A percentile compares a stretch with the other conserved stretches of the same genome.
Conservation (phyloP, 441 rosid species). For the Manihot esculenta region DNA sequence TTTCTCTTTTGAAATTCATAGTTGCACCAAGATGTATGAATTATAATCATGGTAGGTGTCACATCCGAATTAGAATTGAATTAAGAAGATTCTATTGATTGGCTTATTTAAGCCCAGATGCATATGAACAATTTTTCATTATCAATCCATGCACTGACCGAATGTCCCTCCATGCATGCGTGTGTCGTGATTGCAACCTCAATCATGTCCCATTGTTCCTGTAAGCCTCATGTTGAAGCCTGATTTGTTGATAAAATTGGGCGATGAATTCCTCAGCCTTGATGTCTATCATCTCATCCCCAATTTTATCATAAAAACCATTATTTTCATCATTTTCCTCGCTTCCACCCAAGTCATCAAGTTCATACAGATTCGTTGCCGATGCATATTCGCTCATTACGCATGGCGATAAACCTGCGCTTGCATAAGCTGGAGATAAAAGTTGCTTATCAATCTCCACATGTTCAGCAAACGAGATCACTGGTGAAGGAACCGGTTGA, state of each 20-base stretch:
- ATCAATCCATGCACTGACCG: too few relatives aligned
- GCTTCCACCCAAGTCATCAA: slow-evolving; percentile 18
- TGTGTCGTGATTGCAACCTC: not conserved
- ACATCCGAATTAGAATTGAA: too few relatives aligned
- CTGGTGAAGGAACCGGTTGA: not conserved
- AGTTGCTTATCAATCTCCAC: slow-evolving; percentile 38
- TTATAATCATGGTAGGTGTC: too few relatives aligned
- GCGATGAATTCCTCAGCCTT: slow-evolving; percentile 31
- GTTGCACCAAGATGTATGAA: too few relatives aligned
- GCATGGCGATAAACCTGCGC: slow-evolving; percentile 19
- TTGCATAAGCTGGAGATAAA: slow-evolving; percentile 21
- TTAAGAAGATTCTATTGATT: too few relatives aligned
- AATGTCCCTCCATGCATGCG: not conserved
- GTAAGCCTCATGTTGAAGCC: slow-evolving; percentile 13
- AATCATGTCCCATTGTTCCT: not conserved
- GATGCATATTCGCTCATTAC: slow-evolving; percentile 45
- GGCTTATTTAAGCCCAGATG: too few relatives aligned
- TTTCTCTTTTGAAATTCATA: too few relatives aligned
- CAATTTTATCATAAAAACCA: not conserved
- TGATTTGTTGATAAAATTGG: slow-evolving; percentile 26
- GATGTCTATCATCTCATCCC: slow-evolving; percentile 25
- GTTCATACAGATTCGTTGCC: slow-evolving; percentile 44
- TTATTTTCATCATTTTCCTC: slow-evolving; percentile 9
- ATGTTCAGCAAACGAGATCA: slow-evolving; percentile 5
- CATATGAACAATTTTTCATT: too few relatives aligned